Conservation (phyloP, 495 filamentous ascomycete species). For the Saxophila tyrrhenica region DNA sequence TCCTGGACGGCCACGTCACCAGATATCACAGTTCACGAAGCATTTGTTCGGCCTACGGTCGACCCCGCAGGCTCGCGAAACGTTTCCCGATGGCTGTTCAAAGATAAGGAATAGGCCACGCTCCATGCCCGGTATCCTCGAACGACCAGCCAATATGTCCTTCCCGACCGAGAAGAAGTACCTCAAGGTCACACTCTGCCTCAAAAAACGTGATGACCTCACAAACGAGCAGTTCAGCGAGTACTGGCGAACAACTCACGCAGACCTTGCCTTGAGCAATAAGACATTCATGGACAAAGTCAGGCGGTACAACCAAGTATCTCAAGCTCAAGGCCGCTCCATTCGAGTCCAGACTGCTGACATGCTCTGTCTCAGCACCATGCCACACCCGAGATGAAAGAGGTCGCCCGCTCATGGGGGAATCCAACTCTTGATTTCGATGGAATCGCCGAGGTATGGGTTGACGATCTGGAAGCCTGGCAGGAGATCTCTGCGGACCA, state of each 20-base stretch:
- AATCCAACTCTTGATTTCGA: conserved; percentile 20
- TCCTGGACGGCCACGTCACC: too few relatives aligned
- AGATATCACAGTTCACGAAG: too few relatives aligned
- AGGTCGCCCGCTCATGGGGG: conserved; percentile 10
- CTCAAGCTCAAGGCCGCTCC: too few relatives aligned
- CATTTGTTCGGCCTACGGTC: too few relatives aligned
- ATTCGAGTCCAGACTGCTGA: neutral
- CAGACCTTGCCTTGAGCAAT: conserved; percentile 18
- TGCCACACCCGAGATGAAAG: conserved; percentile 12
- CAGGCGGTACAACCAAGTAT: conserved; percentile 19
- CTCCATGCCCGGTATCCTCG: neutral
- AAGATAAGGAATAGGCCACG: too few relatives aligned
- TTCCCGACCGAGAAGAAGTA: neutral
- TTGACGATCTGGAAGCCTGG: conserved; percentile 21
- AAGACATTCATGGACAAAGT: conserved; percentile 17
- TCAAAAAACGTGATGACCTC: conserved; percentile 19
- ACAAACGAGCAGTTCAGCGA: conserved; percentile 19
- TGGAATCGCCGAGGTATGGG: conserved; percentile 23
- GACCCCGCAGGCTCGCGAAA: too few relatives aligned
- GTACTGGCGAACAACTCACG: conserved; percentile 18
- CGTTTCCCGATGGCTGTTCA: too few relatives aligned
- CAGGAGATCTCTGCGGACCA: conserved; percentile 9
- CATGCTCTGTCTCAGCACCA: too few relatives aligned
- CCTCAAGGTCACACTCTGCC: conserved; percentile 15
- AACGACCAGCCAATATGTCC: neutral